Base-by-base conservation (phyloP, 306 rosid genomes). In the Trifolium repens region DNA sequence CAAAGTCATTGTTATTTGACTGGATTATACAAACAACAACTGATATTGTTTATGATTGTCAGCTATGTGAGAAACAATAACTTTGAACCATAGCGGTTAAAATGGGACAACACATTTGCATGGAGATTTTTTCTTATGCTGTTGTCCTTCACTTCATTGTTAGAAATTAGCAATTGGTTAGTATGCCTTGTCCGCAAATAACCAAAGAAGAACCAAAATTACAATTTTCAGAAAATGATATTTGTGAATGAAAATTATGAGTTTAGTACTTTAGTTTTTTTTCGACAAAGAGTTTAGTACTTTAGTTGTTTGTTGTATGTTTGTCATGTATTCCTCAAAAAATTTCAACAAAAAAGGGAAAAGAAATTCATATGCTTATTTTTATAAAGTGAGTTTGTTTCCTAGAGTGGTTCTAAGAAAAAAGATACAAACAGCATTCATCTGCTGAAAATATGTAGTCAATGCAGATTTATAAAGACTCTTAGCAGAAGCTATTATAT, bases 371-470 rank as follows among this genome's bases (percentile, higher is more conserved):
- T 61, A 54, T 46, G 62, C 16, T 62, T 55, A 26, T 39, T 74
- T 58, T 50, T 75, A 27, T 42, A 24, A 58, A 17, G 39, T 26
- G 62, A 50, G 70, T 67, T 74, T 37, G 73, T 67, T 73, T 64
- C 30, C 22, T 40, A 15, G 69, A 35, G 43, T 52, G 15, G 30
- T 30, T 54, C 40, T 42, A 81, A 61, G 52, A 58, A 30, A 1
- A 16, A 67, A 58, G 26, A 55, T 34, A 57, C 2, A 11, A 72
- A 59, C 47, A 50, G 22, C 67, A 73, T 67, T 44, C 54, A 37
- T 35, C 15, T 58, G 75, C 83, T 24, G 71, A 79, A 66, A 49
- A 43, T 47, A 72, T 58, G 26, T 42, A 67, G 46, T 27, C 72
- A 8, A 10, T 50, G 74, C 47, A 65, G 42, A 76, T 71, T 82